Evolutionary conservation across 306 rosid genomes (phyloP).

Genomic region (Spatholobus suberectus): DNA sequence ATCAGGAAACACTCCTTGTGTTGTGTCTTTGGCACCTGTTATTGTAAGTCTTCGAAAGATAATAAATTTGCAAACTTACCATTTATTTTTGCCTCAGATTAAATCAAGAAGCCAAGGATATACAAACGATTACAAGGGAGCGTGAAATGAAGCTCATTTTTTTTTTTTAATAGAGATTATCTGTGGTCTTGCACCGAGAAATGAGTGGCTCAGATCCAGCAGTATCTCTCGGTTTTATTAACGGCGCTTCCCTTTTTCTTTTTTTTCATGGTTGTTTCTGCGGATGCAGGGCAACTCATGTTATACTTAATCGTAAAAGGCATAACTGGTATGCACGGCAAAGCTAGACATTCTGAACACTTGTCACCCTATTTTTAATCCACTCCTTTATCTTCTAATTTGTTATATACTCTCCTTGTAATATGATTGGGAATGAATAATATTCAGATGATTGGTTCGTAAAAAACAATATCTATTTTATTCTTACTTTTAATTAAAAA

Average conservation of each 20-base stretch:
- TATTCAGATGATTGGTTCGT: not conserved
- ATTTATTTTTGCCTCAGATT: conserved; percentile 18
- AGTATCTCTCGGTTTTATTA: conserved; percentile 38
- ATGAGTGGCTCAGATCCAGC: conserved; percentile 10
- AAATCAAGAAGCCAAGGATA: conserved; percentile 24
- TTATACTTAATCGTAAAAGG: conserved; percentile 42
- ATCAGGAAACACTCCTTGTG: not conserved
- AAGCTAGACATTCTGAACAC: conserved; percentile 43
- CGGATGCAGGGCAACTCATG: conserved; percentile 55
- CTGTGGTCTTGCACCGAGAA: conserved; percentile 9
- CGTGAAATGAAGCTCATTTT: conserved; percentile 9
- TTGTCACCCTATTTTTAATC: conserved; percentile 34
- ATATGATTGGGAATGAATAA: conserved; percentile 50
- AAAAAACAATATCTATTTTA: not conserved
- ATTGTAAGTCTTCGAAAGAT: not conserved
- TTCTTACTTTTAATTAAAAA: too few species aligned
- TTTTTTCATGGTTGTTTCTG: conserved; percentile 70
- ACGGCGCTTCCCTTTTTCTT: conserved; percentile 37
- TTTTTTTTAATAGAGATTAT: conserved; percentile 3
- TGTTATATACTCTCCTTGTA: conserved; percentile 38
- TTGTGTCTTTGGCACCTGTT: not conserved
- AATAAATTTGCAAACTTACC: conserved; percentile 39
- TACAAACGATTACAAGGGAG: not conserved
- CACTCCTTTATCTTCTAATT: conserved; percentile 5
- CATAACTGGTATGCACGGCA: conserved; percentile 22